Percentiles rank a stretch among this genome's conserved stretches.
phyloP scores from a whole-genome alignment of 306 rosid genomes.

The Delonix regia region DNA sequence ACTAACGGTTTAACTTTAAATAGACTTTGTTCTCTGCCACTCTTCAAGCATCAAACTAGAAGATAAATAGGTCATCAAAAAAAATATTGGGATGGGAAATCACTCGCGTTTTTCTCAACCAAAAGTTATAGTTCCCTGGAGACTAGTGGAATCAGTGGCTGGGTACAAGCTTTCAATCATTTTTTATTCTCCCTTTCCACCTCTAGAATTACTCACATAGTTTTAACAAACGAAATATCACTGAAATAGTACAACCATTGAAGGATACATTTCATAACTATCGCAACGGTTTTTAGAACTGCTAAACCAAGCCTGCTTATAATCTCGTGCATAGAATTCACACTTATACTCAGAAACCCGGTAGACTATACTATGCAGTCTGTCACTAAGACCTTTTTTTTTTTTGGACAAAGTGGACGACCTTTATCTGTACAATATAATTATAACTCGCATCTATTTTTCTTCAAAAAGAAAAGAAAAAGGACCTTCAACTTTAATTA shows the following conservation, averaged over 20 bases:
- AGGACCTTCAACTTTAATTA: background rate
- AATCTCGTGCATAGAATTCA: background rate
- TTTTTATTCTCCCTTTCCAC: background rate
- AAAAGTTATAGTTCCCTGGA: background rate
- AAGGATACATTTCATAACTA: slow-evolving; percentile 16
- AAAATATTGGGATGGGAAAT: background rate
- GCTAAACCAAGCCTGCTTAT: background rate
- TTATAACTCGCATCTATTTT: background rate
- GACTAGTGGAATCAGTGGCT: background rate
- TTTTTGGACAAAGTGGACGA: background rate
- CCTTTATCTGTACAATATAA: background rate
- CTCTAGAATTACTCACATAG: background rate
- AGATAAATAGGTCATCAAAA: background rate
- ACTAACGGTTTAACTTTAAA: background rate
- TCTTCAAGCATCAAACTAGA: slow-evolving; percentile 12
- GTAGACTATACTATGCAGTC: background rate
- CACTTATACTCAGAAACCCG: background rate
- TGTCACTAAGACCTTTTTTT: background rate
- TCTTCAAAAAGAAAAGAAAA: background rate
- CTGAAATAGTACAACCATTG: background rate
- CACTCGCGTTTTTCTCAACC: background rate
- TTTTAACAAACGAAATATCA: background rate
- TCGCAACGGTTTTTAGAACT: background rate
- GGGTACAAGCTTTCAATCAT: background rate
- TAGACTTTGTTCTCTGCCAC: background rate